Conservation (phyloP, 345 rosid genomes). For the Carallia pectinifolia region DNA sequence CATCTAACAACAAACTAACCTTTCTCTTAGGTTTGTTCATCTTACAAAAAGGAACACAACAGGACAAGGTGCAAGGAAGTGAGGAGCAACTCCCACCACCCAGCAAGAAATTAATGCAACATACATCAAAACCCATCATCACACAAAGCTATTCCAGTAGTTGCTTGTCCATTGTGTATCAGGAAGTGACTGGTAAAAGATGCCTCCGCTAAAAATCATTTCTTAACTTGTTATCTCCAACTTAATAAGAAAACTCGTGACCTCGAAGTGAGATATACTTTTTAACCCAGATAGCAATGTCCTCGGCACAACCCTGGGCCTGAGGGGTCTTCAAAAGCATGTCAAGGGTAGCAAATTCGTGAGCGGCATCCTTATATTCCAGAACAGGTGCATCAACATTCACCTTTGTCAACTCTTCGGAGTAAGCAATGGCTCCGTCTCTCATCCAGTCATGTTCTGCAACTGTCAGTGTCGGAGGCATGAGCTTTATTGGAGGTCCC, state of each 20-base stretch:
- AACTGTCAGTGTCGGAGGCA: slow-evolving; percentile 88
- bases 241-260: slow-evolving; percentile 81
- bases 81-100: slow-evolving; percentile 2
- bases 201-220: background rate
- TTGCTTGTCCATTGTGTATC: background rate
- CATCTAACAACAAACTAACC: slow-evolving; percentile 9
- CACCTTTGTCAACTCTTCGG: slow-evolving; percentile 81
- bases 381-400: slow-evolving; percentile 89
- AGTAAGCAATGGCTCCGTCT: slow-evolving; percentile 90
- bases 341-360: slow-evolving; percentile 90
- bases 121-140: background rate
- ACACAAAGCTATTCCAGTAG: background rate
- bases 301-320: slow-evolving; percentile 93
- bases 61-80: slow-evolving; percentile 1
- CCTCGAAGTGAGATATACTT: slow-evolving; percentile 81
- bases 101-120: background rate
- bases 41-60: slow-evolving; percentile 10
- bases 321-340: slow-evolving; percentile 86
- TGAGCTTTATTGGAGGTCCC: slow-evolving; percentile 71
- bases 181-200: background rate
- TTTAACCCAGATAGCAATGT: slow-evolving; percentile 90
- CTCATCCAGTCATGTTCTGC: slow-evolving; percentile 99
- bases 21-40: slow-evolving; percentile 11
- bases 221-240: background rate
- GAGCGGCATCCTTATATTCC: slow-evolving; percentile 91